Conservation (phyloP, 768 basidiomycete genomes). For the Hygrocybe coccinea region DNA sequence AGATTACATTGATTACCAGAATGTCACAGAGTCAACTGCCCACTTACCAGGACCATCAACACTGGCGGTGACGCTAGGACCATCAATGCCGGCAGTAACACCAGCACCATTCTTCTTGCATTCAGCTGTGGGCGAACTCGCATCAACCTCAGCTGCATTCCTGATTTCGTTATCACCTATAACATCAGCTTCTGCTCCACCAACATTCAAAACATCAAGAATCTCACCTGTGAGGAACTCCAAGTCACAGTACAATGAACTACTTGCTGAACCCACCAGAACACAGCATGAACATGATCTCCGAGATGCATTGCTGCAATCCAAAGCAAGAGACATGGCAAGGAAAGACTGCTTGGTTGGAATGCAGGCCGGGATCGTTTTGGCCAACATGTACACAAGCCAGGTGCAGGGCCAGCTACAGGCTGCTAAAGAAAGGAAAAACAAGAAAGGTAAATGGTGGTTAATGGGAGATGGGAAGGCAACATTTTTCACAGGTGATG, state of each 20-base stretch:
- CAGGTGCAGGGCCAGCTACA: constrained; percentile 15
- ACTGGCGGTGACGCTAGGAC: background rate
- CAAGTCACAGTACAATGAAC: background rate
- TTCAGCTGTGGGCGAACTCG: background rate
- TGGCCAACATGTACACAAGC: constrained; percentile 17
- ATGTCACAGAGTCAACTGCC: background rate
- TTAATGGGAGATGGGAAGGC: constrained; percentile 23
- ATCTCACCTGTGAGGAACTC: constrained; percentile 1
- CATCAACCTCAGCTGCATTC: constrained; percentile 7
- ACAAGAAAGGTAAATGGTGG: constrained; percentile 10
- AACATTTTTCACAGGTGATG: constrained; percentile 17
- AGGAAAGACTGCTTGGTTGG: background rate
- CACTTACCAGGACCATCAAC: background rate
- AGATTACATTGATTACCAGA: background rate
- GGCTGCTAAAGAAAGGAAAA: constrained; percentile 17
- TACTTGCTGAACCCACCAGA: background rate
- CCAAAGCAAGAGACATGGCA: background rate
- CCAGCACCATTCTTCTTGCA: background rate
- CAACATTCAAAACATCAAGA: background rate
- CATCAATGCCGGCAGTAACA: background rate
- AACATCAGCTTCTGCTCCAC: background rate
- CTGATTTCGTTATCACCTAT: constrained; percentile 3
- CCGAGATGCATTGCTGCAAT: background rate
- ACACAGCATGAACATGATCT: constrained; percentile 2
- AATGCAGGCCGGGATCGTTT: constrained; percentile 10